These are phyloP conservation scores for Boletus subcaerulescens DNA, from an alignment of 768 basidiomycete genomes.

Conservation along the genomic window DNA sequence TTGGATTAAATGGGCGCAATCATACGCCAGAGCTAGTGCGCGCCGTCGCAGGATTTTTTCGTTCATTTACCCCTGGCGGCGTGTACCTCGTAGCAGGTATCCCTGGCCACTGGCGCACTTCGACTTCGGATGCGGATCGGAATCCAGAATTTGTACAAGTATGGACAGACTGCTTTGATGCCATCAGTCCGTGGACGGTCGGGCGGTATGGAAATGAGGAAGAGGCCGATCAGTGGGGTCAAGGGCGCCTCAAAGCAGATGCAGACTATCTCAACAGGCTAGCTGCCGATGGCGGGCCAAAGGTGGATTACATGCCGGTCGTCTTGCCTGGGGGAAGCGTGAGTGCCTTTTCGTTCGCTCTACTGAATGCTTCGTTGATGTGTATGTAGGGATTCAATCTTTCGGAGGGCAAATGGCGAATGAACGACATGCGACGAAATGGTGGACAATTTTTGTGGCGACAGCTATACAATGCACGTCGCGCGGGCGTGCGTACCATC, in stretches of 20 bases:
- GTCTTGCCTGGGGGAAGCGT: constrained; percentile 82
- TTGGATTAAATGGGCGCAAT: constrained; percentile 60
- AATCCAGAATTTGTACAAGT: constrained; percentile 63
- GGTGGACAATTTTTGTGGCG: constrained; percentile 80
- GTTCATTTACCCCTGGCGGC: constrained; percentile 64
- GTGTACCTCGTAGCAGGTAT: constrained; percentile 71
- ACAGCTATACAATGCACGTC: constrained; percentile 67
- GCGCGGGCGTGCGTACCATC: constrained; percentile 58
- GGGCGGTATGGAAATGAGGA: constrained; percentile 62
- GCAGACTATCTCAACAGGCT: constrained; percentile 53
- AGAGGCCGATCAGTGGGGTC: constrained; percentile 62
- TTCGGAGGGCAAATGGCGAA: constrained; percentile 65
- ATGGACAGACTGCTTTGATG: constrained; percentile 77
- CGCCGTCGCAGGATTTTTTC: constrained; percentile 55
- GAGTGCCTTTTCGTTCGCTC: constrained; percentile 27
- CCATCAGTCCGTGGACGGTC: constrained; percentile 81
- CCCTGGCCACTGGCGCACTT: constrained; percentile 75
- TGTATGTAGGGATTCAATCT: constrained; percentile 60
- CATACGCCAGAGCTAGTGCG: constrained; percentile 61
- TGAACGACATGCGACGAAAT: constrained; percentile 68
- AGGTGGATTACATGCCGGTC: constrained; percentile 81
- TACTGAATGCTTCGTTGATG: not conserved
- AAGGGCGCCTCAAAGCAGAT: constrained; percentile 62
- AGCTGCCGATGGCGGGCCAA: constrained; percentile 44
- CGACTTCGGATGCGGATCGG: constrained; percentile 64